Percentiles rank a stretch among this genome's conserved stretches.
Evolutionary conservation across 345 rosid species (phyloP).

Genomic region (Brassica nigra): DNA sequence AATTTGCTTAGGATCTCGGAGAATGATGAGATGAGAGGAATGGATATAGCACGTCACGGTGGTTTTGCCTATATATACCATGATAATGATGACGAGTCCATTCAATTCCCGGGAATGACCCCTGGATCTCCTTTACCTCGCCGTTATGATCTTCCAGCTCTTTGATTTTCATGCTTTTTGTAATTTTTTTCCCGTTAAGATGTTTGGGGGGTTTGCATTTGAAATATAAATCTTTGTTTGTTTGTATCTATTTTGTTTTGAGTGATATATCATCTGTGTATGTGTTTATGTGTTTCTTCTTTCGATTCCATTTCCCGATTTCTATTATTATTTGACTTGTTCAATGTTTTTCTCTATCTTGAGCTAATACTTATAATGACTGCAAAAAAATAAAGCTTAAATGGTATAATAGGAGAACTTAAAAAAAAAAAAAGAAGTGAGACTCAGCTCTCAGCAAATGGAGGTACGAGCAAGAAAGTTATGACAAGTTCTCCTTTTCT

Average conservation of each 20-base stretch:
- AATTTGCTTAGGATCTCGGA: constrained; percentile 69
- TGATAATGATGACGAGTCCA: constrained; percentile 55
- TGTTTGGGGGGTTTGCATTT: constrained; percentile 13
- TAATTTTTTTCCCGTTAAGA: not conserved
- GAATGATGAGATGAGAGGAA: constrained; percentile 78
- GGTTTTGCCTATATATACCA: constrained; percentile 83
- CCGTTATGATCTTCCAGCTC: not conserved
- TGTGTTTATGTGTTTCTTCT: not conserved
- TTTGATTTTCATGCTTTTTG: constrained; percentile 3
- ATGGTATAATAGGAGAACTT: not conserved
- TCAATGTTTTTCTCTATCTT: not conserved
- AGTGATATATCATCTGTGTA: not conserved
- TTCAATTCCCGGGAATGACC: constrained; percentile 45
- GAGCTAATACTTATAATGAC: not conserved
- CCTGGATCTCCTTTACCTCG: constrained; percentile 41
- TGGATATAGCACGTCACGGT: constrained; percentile 88
- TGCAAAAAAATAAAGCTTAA: not conserved
- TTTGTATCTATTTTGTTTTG: constrained; percentile 5
- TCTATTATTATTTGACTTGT: not conserved
- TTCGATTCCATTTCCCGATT: not conserved
- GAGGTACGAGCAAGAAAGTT: not conserved
- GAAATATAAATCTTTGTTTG: constrained; percentile 6
- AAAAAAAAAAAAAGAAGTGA: not conserved
- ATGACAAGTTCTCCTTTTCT: not conserved
- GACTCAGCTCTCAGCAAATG: not conserved